Base-by-base conservation (phyloP, 192 early-diverging fungal genomes). In the Anaeromyces robustus region DNA sequence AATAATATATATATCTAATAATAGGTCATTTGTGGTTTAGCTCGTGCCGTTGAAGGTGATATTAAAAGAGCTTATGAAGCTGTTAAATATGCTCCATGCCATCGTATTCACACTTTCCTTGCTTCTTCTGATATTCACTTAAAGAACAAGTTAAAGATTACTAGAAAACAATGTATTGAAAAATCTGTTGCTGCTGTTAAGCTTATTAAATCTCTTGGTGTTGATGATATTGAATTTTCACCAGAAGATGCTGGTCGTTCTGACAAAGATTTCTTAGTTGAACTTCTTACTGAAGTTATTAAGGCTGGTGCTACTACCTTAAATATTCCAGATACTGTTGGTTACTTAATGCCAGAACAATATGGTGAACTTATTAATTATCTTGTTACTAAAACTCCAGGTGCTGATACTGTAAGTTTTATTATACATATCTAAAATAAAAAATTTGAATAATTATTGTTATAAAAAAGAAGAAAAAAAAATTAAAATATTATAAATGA, bases 251-350 rank as follows among this genome's bases (percentile, higher is more conserved):
- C 94, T 77, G 96, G 95, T 39, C 89, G 97, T 31, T 92, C 91
- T 79, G 96, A 98, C 83, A 89, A 84, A n/a, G 94, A 91, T 30
- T 98, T 98, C 82, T 84, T 98, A 84, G 94, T 93, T 86, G 81
- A 90, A 81, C 93, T 97, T 18, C 86, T 98, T 29, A 89, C 86
- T 7, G 89, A 89, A 41, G 95, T 97, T 37, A 94, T 96, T 80
- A 88, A 89, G 81, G 96, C 96, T 17, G 97, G 97, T 41, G 97
- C 96, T 19, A 95, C 94, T 2, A 98, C 96, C 12, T 85, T 98
- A 78, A 98, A 98, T 85, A 97, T 98, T 80, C 96, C 97, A n/a
- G 97, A 98, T 83, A 98, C 97, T 0, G 97, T 98, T 30, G 97
- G 97, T 0, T 97, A 97, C 88, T 96, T 94, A 83, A 94, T 89